phyloP scores from a whole-genome alignment of 306 rosid species.

The Cicer pinnatifidum region DNA sequence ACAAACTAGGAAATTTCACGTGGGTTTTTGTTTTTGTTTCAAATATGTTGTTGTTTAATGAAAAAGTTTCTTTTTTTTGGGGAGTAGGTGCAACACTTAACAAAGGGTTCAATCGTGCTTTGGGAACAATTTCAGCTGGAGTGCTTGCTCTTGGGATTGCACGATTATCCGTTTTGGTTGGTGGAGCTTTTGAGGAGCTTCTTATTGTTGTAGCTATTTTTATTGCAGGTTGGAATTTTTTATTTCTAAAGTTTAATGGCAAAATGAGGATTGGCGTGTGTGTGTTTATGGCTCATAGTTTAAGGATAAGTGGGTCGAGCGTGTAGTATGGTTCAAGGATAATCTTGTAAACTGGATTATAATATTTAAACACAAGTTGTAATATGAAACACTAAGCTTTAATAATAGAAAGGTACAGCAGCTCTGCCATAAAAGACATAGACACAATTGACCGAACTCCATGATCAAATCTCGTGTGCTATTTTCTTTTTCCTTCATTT shows the following conservation, averaged over 20 bases:
- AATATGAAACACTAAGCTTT: no score
- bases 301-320: no score
- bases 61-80: background rate
- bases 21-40: constrained; percentile 12
- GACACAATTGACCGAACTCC: no score
- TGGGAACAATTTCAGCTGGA: constrained; percentile 80
- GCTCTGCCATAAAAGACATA: no score
- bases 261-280: background rate
- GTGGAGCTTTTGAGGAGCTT: constrained; percentile 56
- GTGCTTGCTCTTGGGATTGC: constrained; percentile 69
- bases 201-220: constrained; percentile 57
- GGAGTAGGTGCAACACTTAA: constrained; percentile 69
- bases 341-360: no score
- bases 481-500: no score
- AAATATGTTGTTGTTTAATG: background rate
- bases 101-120: constrained; percentile 78
- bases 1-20: background rate
- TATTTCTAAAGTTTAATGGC: background rate
- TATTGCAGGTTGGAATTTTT: constrained; percentile 60
- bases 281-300: no score
- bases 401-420: no score
- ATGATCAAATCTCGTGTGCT: no score
- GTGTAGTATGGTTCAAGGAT: no score
- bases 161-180: constrained; percentile 47
- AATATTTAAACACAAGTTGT: no score